Evolutionary conservation across 257 asterid genomes (phyloP).

Genomic region (Solanum dulcamara): DNA sequence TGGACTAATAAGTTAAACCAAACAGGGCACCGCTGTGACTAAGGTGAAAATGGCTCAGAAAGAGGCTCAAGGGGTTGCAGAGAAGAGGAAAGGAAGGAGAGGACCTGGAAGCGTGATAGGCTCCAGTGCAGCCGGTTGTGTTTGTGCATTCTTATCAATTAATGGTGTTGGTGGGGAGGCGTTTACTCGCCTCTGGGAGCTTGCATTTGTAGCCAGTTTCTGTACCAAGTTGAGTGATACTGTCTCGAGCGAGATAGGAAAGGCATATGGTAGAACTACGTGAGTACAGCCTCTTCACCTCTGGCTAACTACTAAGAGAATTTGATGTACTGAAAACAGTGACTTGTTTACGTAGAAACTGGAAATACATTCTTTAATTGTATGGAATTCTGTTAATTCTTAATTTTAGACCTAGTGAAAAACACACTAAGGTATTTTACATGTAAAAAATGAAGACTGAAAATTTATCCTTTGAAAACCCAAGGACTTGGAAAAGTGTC

Average conservation of each 20-base stretch:
- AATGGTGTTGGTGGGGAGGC: conserved; percentile 63
- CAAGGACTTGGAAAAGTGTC: background rate
- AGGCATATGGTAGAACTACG: conserved; percentile 95
- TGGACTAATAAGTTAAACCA: conserved; percentile 8
- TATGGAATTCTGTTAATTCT: background rate
- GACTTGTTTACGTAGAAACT: background rate
- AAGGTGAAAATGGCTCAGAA: conserved; percentile 95
- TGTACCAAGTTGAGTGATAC: conserved; percentile 95
- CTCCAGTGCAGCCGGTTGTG: conserved; percentile 94
- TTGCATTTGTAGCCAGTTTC: conserved; percentile 89
- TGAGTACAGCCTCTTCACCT: conserved; percentile 27
- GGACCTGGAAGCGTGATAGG: conserved; percentile 97
- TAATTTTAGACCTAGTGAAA: background rate
- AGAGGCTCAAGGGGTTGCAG: conserved; percentile 96
- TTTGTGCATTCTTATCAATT: conserved; percentile 69
- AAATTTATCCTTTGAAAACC: background rate
- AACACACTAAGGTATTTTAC: too few species aligned
- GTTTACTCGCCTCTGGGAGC: conserved; percentile 54
- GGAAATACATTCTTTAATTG: background rate
- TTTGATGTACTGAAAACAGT: background rate
- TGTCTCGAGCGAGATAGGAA: conserved; percentile 96
- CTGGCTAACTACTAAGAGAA: background rate
- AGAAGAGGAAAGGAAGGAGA: conserved; percentile 90
- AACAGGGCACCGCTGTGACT: conserved; percentile 85
- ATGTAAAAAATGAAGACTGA: background rate